Percentiles rank a stretch among this genome's conserved stretches.
Evolutionary conservation across 2,329 filamentous ascomycete genomes (phyloP).

Genomic region (Penicillium oxalicum): DNA sequence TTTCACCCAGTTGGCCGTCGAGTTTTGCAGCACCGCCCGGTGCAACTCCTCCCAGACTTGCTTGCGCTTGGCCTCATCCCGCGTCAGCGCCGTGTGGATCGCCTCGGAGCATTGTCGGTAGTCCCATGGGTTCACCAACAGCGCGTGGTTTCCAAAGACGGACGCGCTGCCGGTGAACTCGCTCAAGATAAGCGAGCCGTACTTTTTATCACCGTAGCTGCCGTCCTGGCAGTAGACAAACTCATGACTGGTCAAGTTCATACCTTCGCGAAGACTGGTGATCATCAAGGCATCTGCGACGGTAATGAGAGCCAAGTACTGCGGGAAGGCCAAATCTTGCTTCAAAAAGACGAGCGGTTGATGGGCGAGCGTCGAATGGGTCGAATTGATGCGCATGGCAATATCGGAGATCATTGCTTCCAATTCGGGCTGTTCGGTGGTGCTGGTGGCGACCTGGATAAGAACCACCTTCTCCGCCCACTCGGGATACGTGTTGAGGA

Average conservation of each 20-base stretch:
- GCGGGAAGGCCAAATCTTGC: conserved; percentile 86
- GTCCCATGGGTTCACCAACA: conserved; percentile 93
- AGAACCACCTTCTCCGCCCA: conserved; percentile 83
- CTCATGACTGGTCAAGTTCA: conserved; percentile 95
- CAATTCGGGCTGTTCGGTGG: conserved; percentile 79
- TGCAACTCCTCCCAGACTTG: conserved; percentile 69
- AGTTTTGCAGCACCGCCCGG: conserved; percentile 69
- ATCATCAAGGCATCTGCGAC: conserved; percentile 91
- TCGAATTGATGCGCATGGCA: conserved; percentile 87
- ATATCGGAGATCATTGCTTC: conserved; percentile 88
- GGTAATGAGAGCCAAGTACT: conserved; percentile 86
- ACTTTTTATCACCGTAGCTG: conserved; percentile 64
- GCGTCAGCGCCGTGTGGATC: conserved; percentile 76
- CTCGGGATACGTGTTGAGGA: conserved; percentile 87
- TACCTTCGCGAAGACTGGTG: conserved; percentile 89
- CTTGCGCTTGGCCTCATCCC: conserved; percentile 68
- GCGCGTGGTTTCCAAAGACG: conserved; percentile 71
- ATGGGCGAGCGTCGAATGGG: conserved; percentile 83
- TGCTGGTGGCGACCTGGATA: conserved; percentile 89
- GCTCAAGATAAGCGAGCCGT: conserved; percentile 83
- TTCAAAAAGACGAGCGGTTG: conserved; percentile 90
- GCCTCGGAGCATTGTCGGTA: conserved; percentile 82
- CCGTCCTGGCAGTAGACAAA: conserved; percentile 92
- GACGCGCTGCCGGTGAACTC: conserved; percentile 92
- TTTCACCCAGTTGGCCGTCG: conserved; percentile 80